These are phyloP conservation scores for Adenanthera pavonina DNA, from an alignment of 306 rosid species.

Conservation along the genomic window DNA sequence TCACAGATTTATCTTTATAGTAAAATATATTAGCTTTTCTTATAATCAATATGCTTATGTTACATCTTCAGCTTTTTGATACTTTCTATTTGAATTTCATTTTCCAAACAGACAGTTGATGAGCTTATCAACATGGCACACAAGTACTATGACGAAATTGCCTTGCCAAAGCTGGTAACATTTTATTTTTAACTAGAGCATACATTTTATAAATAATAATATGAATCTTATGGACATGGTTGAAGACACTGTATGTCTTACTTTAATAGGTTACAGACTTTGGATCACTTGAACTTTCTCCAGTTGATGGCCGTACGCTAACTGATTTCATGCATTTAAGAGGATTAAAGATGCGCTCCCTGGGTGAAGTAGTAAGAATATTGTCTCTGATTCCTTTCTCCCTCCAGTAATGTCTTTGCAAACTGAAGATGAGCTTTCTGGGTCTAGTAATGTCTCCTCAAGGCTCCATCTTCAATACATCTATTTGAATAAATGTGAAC, in stretches of 20 bases:
- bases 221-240: conserved; percentile 23
- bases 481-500: conserved; percentile 5
- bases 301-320: conserved; percentile 95
- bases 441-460: background rate
- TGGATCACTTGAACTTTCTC: conserved; percentile 97
- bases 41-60: background rate
- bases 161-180: conserved; percentile 95
- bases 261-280: conserved; percentile 81
- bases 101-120: conserved; percentile 68
- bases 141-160: conserved; percentile 82
- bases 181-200: conserved; percentile 19
- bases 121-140: conserved; percentile 78
- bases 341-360: conserved; percentile 81
- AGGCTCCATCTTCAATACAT: conserved; percentile 13
- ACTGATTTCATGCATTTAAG: conserved; percentile 99
- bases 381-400: conserved; percentile 22
- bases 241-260: conserved; percentile 40
- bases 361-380: conserved; percentile 90
- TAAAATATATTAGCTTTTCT: background rate
- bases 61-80: conserved; percentile 19
- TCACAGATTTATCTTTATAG: background rate
- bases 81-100: conserved; percentile 40
- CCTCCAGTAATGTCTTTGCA: background rate
- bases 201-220: conserved; percentile 15
- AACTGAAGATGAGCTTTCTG: conserved; percentile 6